Conservation (phyloP, 331 rosid species). For the Stylosanthes scabra region DNA sequence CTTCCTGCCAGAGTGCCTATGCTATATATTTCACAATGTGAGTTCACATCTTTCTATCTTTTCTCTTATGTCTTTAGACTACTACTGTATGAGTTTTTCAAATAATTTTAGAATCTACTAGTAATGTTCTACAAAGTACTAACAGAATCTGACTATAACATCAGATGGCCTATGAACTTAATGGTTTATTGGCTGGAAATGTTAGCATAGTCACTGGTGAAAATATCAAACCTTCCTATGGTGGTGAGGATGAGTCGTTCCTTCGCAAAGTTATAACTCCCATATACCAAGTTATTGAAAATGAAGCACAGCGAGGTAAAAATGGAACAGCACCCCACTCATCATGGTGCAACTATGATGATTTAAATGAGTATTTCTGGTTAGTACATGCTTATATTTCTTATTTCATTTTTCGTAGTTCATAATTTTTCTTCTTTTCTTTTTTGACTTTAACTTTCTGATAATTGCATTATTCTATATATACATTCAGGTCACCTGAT, state of each 20-base stretch:
- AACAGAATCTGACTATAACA: slow-evolving; percentile 21
- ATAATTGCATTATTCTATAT: slow-evolving; percentile 11
- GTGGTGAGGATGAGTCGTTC: slow-evolving; percentile 92
- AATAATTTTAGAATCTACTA: background rate
- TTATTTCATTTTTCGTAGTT: slow-evolving; percentile 22
- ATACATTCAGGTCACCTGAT: slow-evolving; percentile 66
- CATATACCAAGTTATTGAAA: slow-evolving; percentile 74
- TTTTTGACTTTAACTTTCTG: slow-evolving; percentile 15
- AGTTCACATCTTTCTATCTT: slow-evolving; percentile 26
- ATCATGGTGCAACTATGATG: slow-evolving; percentile 90
- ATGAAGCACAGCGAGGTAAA: slow-evolving; percentile 68
- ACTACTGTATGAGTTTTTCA: background rate
- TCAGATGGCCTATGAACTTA: slow-evolving; percentile 93
- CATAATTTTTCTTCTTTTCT: background rate
- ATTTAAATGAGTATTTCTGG: slow-evolving; percentile 95
- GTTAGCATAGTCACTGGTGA: slow-evolving; percentile 96
- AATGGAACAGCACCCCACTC: slow-evolving; percentile 81
- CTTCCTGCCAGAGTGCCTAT: slow-evolving; percentile 92
- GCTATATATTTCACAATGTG: slow-evolving; percentile 88
- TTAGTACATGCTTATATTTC: slow-evolving; percentile 31
- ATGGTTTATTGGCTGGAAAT: slow-evolving; percentile 93
- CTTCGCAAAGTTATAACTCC: slow-evolving; percentile 85
- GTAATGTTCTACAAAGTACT: slow-evolving; percentile 14
- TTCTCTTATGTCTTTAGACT: background rate
- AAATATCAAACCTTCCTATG: slow-evolving; percentile 93